Conservation (phyloP, 2,329 filamentous ascomycete genomes). For the Aspergillus fischeri region DNA sequence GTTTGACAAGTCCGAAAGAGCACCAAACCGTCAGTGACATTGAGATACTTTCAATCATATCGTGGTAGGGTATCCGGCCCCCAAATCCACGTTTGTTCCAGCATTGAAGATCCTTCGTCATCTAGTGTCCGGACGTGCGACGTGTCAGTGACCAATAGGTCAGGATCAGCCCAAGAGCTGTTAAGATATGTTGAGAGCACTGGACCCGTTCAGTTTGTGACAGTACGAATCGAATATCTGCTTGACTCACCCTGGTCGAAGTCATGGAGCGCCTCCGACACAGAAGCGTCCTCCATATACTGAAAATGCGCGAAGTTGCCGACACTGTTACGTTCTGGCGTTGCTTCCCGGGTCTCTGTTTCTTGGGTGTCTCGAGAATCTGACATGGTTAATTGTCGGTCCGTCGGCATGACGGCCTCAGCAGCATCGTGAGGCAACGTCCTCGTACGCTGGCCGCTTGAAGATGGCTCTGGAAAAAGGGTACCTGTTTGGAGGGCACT, state of each 20-base stretch:
- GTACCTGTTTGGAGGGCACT: not conserved
- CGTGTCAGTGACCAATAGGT: not conserved
- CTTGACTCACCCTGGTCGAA: constrained; percentile 18
- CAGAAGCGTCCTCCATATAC: constrained; percentile 12
- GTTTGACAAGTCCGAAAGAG: too few species aligned
- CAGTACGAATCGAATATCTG: not conserved
- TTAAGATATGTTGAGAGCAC: constrained; percentile 1
- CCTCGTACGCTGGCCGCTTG: not conserved
- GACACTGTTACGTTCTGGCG: not conserved
- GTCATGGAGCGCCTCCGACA: constrained; percentile 16
- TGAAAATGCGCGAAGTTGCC: not conserved
- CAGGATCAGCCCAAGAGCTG: not conserved
- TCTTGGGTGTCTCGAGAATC: not conserved
- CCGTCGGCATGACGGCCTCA: not conserved
- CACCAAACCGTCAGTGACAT: not conserved
- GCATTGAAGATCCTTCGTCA: constrained; percentile 7
- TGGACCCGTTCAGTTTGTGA: not conserved
- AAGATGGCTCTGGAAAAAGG: not conserved
- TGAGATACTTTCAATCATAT: not conserved
- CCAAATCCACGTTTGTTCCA: constrained; percentile 23
- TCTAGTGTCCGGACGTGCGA: not conserved
- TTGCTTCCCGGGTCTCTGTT: not conserved
- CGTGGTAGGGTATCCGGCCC: constrained; percentile 10
- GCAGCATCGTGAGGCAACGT: not conserved
- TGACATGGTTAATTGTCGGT: not conserved